These are phyloP conservation scores for Solanum habrochaites DNA, from an alignment of 257 asterid genomes.

Conservation along the genomic window DNA sequence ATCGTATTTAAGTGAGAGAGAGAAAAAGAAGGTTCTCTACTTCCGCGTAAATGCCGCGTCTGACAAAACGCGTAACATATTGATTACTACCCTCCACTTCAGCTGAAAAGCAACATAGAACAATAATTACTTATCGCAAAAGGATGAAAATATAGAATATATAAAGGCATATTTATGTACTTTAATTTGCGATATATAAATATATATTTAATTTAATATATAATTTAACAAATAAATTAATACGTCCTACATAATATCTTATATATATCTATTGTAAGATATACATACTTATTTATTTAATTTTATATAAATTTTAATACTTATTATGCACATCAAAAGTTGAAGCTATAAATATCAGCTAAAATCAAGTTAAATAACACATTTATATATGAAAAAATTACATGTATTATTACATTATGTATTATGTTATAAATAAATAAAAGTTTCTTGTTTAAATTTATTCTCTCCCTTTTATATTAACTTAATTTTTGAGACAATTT, in stretches of 20 bases:
- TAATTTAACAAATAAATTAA: too few species aligned
- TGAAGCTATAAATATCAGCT: not conserved
- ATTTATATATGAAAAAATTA: too few species aligned
- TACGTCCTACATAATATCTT: accelerated
- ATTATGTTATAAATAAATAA: not conserved
- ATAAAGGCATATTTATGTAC: not conserved
- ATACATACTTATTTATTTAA: too few species aligned
- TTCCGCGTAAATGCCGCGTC: not conserved
- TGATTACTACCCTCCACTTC: not conserved
- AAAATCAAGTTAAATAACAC: too few species aligned
- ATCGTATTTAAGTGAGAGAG: not conserved
- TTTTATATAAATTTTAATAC: too few species aligned
- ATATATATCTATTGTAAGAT: too few species aligned
- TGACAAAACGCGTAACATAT: not conserved
- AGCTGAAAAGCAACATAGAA: not conserved
- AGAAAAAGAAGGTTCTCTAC: not conserved
- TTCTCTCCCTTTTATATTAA: too few species aligned
- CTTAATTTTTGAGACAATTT: too few species aligned
- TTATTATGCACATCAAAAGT: not conserved
- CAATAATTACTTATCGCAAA: not conserved
- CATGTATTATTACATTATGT: too few species aligned
- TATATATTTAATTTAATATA: accelerated
- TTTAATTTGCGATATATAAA: too few species aligned
- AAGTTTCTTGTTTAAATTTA: not conserved
- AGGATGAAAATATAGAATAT: not conserved